Evolutionary conservation across 495 filamentous ascomycete species (phyloP), one percentile per base, ranked within the genome.

Genomic region (Hypoxylon lienhwacheense): DNA sequence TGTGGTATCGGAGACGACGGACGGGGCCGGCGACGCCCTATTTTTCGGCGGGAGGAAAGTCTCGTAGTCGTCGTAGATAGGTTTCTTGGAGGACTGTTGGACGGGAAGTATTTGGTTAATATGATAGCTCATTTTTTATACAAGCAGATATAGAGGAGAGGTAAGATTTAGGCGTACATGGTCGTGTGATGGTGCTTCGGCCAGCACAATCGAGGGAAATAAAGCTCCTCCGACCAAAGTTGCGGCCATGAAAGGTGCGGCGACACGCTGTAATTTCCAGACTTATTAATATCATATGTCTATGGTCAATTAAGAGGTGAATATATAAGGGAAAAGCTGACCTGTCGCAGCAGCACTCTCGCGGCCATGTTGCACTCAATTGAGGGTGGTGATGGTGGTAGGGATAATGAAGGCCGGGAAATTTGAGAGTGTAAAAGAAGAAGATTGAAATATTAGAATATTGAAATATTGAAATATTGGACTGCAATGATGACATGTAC

Each of bases 1-100:
- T 60, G 58, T 60, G 26, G 58, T 65, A 31, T 60, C 59, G 22
- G 62, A 65, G 35, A 55, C 54, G 29, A 57, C 63, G 40, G 66
- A 66, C 42, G 53, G 59, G 53, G 60, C 65, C 10, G 66, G 66
- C 47, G 61, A 67, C 24, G 67, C 55, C 57, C 28, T 56, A 48
- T 64, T 33, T 44, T 70, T 48, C 60, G 75, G 66, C 59, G 71
- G 72, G 53, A 70, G 64, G 49, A 59, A 64, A 7, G 41, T 53
- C 62, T 77, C 66, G 68, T 80, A 77, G 71, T 89, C 83, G 67
- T 92, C 88, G 79, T 95, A 96, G 74, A 96, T 93, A 41, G 91
- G 83, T 77, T 95, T 95, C 63, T 84, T 86, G 67, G 78, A 61
- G 52, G 59, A 63, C 56, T 68, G 33, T 71, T 75, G 62, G 28